These are phyloP conservation scores for Yamadazyma atlantica DNA, from an alignment of 1,139 yeast species.

Conservation along the genomic window DNA sequence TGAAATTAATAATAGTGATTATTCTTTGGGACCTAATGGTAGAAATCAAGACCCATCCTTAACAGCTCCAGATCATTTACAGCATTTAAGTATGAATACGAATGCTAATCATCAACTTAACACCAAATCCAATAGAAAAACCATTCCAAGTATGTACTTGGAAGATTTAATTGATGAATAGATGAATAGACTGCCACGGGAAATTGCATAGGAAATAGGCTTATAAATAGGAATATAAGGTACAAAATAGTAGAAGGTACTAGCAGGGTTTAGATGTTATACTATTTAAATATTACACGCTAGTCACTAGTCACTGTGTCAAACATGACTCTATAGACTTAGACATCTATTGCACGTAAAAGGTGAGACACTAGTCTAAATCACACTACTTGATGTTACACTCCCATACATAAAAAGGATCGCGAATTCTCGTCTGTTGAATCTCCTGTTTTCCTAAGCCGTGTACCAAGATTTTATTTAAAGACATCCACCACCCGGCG, in stretches of 20 bases:
- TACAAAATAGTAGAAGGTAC: too few species aligned
- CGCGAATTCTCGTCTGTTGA: slow-evolving; percentile 1
- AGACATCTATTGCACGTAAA: too few species aligned
- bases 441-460: neutral
- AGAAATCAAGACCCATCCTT: neutral
- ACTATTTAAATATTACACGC: too few species aligned
- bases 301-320: too few species aligned
- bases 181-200: too few species aligned
- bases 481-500: too few species aligned
- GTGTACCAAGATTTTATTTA: neutral
- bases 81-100: slow-evolving; percentile 13
- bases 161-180: slow-evolving; percentile 52
- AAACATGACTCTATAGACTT: too few species aligned
- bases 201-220: neutral
- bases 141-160: slow-evolving; percentile 57
- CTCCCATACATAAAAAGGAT: too few species aligned
- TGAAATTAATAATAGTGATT: slow-evolving; percentile 37
- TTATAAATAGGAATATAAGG: neutral
- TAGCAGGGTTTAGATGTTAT: too few species aligned
- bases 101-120: slow-evolving; percentile 10
- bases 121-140: slow-evolving; percentile 24
- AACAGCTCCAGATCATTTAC: slow-evolving; percentile 14
- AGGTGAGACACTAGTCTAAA: too few species aligned
- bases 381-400: too few species aligned
- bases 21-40: slow-evolving; percentile 19